Evolutionary conservation across 139 green algal genomes (phyloP), one percentile per base, ranked within the genome.

Genomic region (Auxenochlorella pyrenoidosa): DNA sequence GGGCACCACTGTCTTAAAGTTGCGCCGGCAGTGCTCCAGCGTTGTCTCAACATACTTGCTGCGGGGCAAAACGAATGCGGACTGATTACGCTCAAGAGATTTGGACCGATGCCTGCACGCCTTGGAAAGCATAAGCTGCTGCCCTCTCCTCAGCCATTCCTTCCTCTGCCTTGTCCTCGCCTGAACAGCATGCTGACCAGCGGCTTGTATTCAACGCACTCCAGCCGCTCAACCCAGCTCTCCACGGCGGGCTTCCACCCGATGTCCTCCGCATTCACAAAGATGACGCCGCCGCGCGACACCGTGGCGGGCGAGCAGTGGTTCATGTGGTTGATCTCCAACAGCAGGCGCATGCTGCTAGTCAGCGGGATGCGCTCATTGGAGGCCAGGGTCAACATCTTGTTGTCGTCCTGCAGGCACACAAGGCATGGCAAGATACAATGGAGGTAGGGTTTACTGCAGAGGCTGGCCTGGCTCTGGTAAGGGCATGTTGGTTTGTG

Each of bases 321-420:
- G 81, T 94, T 93, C 90, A 94, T 94, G 90, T 94, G 90, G 79
- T 93, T 92, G 85, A 96, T 95, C 89, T 98, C 96, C 47, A 99
- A 89, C 86, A 99, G 91, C 73, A 98, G 93, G 19, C 96, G 93
- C 96, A 99, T 99, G 82, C 83, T 92, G 85, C 89, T 83, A 5
- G 94, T 96, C 8, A 99, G 93, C 21, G 96, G 95, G 86, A 99
- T 98, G 88, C 96, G 95, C 93, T 99, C 96, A 86, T 98, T 98
- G 65, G 91, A 96, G 28, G 96, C 96, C 63, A 99, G 93, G 24
- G 96, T 98, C 76, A 99, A 93, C 94, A 98, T 96, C 89, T 96
- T 96, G 91, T 97, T 97, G 93, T 97, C 95, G 81, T 97, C 95
- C 92, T 93, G 87, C n/a, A 80, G 28, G 19, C 16, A n/a, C 18